Evolutionary conservation across 208 protist species (phyloP), one percentile per base, ranked within the genome.

Genomic region (Herpetomonas samuelpessoai): DNA sequence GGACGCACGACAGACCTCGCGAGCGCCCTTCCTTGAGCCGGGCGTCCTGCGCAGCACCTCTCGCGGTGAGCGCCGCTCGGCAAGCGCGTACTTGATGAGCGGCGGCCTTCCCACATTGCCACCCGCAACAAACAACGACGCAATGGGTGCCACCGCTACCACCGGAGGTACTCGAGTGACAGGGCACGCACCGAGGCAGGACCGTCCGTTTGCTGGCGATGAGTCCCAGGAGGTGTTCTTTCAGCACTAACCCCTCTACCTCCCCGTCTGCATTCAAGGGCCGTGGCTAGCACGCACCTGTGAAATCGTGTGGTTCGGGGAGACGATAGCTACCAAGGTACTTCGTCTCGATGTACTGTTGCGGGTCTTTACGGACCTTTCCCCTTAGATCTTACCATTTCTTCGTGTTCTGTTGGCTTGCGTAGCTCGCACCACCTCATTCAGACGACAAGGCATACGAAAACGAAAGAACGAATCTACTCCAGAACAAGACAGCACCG

Each of bases 171-270:
- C 62, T 29, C 72, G 62, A 9, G 29, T 46, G 22, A 41, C 30
- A 7, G 19, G 54, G 16, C 46, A 44, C 14, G 39, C 53, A 3
- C 30, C 16, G 1, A 22, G n/a, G 18, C n/a, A n/a, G n/a, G n/a
- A n/a, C n/a, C n/a, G n/a, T n/a, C n/a, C n/a, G n/a, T n/a, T n/a
- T n/a, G n/a, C n/a, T n/a, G 22, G 70, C 38, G 71, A 79, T n/a
- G 87, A 93, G 49, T 93, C 87, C 0, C 87, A 93, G 44, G 81
- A 88, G 18, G 83, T 93, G 22, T 93, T 81, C 56, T 91, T 89
- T 53, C 76, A 83, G 45, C 79, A 86, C 49, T 86, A 68, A 57
- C 62, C 46, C 27, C 2, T 19, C 45, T 31, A 10, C 27, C 1
- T 12, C 1, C n/a, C 25, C 57, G 50, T 45, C 28, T 39, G 53